phyloP scores from a whole-genome alignment of 140 eudicot genomes.

The Flaveria floridana region DNA sequence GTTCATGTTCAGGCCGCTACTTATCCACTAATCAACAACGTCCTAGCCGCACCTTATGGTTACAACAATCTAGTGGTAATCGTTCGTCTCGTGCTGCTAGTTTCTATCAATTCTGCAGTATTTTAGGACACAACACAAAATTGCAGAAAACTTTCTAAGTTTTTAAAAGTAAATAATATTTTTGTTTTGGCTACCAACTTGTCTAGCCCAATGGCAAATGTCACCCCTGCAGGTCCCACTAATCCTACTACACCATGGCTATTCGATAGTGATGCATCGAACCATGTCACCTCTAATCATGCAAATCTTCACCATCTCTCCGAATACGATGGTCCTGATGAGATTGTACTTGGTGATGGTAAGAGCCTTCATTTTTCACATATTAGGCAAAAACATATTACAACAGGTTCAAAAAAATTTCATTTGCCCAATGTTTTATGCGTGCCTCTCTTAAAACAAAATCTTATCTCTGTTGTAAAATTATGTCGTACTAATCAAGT shows the following conservation, averaged over 20 bases:
- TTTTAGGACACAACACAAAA: no score
- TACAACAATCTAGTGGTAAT: no score
- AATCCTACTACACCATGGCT: background rate
- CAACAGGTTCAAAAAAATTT: background rate
- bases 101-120: no score
- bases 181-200: background rate
- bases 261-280: background rate
- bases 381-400: background rate
- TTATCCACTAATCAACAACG: no score
- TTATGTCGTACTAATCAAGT: background rate
- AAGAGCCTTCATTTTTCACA: background rate
- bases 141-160: no score
- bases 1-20: no score
- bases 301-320: background rate
- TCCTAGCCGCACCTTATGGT: no score
- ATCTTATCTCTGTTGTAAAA: background rate
- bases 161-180: no score
- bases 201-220: background rate
- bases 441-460: background rate
- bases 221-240: background rate
- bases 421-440: background rate
- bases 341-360: background rate
- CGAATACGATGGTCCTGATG: background rate
- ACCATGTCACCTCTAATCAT: background rate
- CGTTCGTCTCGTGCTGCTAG: no score